A percentile compares a stretch with the other conserved stretches of the same genome.
These are phyloP conservation scores for Debaryomyces prosopidis DNA, from an alignment of 805 yeast species.

Conservation along the genomic window DNA sequence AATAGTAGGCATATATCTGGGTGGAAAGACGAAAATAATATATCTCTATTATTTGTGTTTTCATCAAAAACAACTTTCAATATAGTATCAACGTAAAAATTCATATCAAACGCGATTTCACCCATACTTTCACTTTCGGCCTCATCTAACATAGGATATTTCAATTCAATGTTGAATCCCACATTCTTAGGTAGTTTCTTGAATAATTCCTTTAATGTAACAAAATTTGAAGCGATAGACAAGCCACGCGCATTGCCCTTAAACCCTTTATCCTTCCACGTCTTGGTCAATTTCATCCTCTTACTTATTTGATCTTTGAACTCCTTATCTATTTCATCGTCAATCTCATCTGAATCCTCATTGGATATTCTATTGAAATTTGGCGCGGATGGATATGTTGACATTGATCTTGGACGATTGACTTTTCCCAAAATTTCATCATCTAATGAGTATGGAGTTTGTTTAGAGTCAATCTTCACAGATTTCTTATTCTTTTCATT, in stretches of 20 bases:
- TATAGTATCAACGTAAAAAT: slow-evolving; percentile 86
- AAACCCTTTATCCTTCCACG: slow-evolving; percentile 81
- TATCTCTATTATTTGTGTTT: slow-evolving; percentile 74
- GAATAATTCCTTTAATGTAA: slow-evolving; percentile 83
- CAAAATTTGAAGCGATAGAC: slow-evolving; percentile 88
- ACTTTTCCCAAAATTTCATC: slow-evolving; percentile 35
- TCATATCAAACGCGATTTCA: slow-evolving; percentile 76
- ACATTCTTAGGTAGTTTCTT: slow-evolving; percentile 76
- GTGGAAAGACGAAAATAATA: slow-evolving; percentile 89
- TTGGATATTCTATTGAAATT: slow-evolving; percentile 17
- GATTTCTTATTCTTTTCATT: slow-evolving; percentile 2
- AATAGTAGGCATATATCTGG: slow-evolving; percentile 88
- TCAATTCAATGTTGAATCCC: slow-evolving; percentile 93
- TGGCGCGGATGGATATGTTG: slow-evolving; percentile 36
- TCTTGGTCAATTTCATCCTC: slow-evolving; percentile 83
- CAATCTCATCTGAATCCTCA: slow-evolving; percentile 12
- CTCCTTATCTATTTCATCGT: slow-evolving; percentile 40
- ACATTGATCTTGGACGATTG: slow-evolving; percentile 40
- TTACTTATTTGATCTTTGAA: slow-evolving; percentile 43
- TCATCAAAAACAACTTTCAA: slow-evolving; percentile 74
- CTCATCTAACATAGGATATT: slow-evolving; percentile 94
- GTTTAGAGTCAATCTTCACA: slow-evolving; percentile 3
- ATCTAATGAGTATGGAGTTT: slow-evolving; percentile 29
- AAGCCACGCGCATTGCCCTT: slow-evolving; percentile 92
- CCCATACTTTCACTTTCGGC: slow-evolving; percentile 89